Base-by-base conservation (phyloP, 139 green algal genomes). In the Desmodesmus armatus region DNA sequence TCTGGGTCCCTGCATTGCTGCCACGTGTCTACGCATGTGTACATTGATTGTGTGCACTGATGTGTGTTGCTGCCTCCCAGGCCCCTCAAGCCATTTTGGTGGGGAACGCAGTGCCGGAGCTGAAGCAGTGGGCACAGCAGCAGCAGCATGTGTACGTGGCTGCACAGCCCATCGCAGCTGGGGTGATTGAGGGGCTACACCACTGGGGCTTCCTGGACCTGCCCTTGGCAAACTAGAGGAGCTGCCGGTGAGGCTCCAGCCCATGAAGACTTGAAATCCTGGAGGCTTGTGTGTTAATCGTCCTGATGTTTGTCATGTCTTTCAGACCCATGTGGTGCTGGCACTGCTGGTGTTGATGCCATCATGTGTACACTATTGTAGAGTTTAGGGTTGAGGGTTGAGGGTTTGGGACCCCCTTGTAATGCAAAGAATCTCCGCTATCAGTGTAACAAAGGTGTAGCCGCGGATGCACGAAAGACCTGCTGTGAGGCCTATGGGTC, bases 61-160 rank as follows among this genome's bases (percentile, higher is more conserved):
- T 43, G 39, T 15, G 9, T 39, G 23, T 63, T 51, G 19, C 27
- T 23, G n/a, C 40, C n/a, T 3, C 41, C 35, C 71, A 79, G 71
- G 71, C 71, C 2, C 27, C 23, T 6, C 13, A 13, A 15, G 62
- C 58, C 77, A 75, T 84, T 51, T n/a, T 69, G 19, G 78, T 84
- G n/a, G 78, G 53, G 3, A 84, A 84, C 31, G 39, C 62, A n/a
- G 63, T 51, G 2, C 41, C 41, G 33, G 78, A 84, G 5, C 58
- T 84, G 3, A 82, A 76, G 62, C 27, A 27, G 5, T 84, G 78
- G 78, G 78, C 78, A n/a, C 62, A 66, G 43, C 55, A 71, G 55
- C 21, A 58, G 23, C 55, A 83, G 76, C 29, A 37, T 9, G 62
- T 84, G 31, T 84, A 75, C 27, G 21, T 65, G 19, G 78, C 78